Conservation (phyloP, 2,329 filamentous ascomycete species). For the Phaeosphaeriaceae sp. region DNA sequence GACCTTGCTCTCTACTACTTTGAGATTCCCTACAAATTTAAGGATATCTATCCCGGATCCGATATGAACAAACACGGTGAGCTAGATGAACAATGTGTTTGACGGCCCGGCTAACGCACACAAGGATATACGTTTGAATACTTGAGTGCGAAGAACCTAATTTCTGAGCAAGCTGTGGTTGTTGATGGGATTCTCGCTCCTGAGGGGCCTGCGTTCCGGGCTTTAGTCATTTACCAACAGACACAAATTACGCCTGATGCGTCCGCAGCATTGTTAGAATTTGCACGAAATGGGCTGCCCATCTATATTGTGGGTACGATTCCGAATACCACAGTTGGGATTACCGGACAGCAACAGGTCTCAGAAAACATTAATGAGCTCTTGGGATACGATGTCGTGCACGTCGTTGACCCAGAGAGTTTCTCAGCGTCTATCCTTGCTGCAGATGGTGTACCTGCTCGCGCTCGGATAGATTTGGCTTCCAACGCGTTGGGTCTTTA, state of each 20-base stretch:
- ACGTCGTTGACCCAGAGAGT: not conserved
- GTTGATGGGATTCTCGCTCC: not conserved
- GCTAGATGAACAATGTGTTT: not conserved
- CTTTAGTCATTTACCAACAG: not conserved
- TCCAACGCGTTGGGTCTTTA: not conserved
- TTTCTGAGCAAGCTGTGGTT: not conserved
- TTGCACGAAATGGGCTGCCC: not conserved
- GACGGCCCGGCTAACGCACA: not conserved
- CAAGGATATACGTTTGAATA: not conserved
- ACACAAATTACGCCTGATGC: not conserved
- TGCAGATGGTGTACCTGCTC: not conserved
- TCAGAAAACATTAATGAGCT: not conserved
- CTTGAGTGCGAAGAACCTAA: not conserved
- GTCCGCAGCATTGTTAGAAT: not conserved
- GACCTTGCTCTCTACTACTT: not conserved
- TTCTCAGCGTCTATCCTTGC: not conserved
- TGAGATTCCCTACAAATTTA: not conserved
- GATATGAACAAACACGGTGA: not conserved
- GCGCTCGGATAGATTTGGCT: not conserved
- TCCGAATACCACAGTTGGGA: not conserved
- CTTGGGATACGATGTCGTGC: not conserved
- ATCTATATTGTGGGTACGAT: not conserved
- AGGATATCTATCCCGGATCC: not conserved
- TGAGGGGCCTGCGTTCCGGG: not conserved
- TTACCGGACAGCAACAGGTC: not conserved